Conservation (phyloP, 176 grass and related monocot genomes). For the Thinopyrum elongatum region DNA sequence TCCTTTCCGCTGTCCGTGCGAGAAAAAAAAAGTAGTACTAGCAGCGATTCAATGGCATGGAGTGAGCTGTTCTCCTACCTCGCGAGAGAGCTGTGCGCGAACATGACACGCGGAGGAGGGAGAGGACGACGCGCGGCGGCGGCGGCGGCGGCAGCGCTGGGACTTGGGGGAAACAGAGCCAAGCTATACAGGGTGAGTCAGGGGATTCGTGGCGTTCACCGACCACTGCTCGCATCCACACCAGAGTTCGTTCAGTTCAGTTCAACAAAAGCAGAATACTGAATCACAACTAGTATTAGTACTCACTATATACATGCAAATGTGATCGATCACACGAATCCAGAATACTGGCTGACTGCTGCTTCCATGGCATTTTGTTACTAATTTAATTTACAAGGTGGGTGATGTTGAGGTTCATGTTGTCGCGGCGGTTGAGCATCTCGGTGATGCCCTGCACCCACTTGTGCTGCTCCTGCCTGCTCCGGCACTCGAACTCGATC, state of each 20-base stretch:
- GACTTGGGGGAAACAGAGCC: too few relatives aligned
- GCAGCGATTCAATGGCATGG: neutral
- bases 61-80: neutral
- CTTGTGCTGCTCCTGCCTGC: constrained; percentile 49
- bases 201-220: too few relatives aligned
- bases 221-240: too few relatives aligned
- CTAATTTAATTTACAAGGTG: neutral
- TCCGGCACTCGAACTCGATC: constrained; percentile 92
- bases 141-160: too few relatives aligned
- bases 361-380: constrained; percentile 15
- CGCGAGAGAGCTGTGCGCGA: neutral
- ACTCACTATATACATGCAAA: neutral
- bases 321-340: neutral
- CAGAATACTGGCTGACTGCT: neutral
- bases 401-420: constrained; percentile 45
- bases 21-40: neutral
- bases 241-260: too few relatives aligned
- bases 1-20: neutral
- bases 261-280: too few relatives aligned
- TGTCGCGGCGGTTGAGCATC: constrained; percentile 60
- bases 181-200: too few relatives aligned
- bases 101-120: neutral
- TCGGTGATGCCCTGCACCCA: constrained; percentile 78
- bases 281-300: too few relatives aligned
- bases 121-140: too few relatives aligned